Evolutionary conservation across 2,329 filamentous ascomycete species (phyloP).

Genomic region (Colletotrichum eremochloae): DNA sequence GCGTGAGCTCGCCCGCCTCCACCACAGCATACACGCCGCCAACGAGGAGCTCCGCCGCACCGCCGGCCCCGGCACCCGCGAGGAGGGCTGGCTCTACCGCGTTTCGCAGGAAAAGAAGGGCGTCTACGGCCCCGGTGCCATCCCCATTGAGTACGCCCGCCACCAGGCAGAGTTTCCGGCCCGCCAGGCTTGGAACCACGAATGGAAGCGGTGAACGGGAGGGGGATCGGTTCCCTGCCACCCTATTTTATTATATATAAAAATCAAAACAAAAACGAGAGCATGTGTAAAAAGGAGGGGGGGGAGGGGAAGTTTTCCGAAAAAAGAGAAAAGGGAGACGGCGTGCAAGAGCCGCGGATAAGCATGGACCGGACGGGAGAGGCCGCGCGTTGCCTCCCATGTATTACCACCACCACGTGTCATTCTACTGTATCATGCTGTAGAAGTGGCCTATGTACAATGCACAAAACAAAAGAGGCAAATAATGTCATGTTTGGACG

Average conservation of each 20-base stretch:
- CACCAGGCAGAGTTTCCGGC: slow-evolving; percentile 86
- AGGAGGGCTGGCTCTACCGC: slow-evolving; percentile 82
- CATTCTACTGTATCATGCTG: neutral
- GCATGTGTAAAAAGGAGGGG: neutral
- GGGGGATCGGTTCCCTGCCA: neutral
- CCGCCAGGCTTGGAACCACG: slow-evolving; percentile 89
- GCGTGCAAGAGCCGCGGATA: neutral
- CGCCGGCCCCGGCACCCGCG: slow-evolving; percentile 67
- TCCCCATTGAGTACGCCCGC: slow-evolving; percentile 93
- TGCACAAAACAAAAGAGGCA: neutral
- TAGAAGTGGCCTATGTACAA: slow-evolving; percentile 20
- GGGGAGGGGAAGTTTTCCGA: too few relatives aligned
- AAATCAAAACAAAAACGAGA: neutral
- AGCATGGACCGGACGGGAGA: neutral
- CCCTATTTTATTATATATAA: too few relatives aligned
- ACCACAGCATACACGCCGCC: slow-evolving; percentile 85
- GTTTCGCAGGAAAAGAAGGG: slow-evolving; percentile 93
- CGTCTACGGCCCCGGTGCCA: slow-evolving; percentile 76
- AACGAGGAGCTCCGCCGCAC: slow-evolving; percentile 84
- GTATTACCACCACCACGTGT: neutral
- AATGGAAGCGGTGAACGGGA: slow-evolving; percentile 77
- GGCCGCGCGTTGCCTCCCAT: neutral
- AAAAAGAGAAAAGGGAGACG: neutral
- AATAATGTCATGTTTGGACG: neutral
- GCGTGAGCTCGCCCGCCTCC: slow-evolving; percentile 81